Conservation (phyloP, 495 filamentous ascomycete genomes). For the Penicillium psychrofluorescens region DNA sequence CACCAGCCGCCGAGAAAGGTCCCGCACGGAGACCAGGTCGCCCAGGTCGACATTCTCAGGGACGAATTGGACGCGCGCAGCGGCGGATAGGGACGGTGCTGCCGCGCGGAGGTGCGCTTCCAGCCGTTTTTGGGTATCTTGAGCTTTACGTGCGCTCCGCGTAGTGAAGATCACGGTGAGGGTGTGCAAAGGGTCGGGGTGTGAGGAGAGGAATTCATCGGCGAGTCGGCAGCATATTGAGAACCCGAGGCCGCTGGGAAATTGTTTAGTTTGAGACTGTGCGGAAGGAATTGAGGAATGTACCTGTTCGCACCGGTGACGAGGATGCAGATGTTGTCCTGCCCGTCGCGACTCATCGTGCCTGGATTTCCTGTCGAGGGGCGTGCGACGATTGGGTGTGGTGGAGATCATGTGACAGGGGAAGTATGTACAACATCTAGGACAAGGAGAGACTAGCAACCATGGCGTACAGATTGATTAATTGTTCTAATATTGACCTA, state of each 20-base stretch:
- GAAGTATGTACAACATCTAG: too few relatives aligned
- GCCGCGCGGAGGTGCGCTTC: slow-evolving; percentile 29
- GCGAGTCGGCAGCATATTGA: slow-evolving; percentile 80
- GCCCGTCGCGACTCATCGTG: not conserved
- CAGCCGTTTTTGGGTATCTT: slow-evolving; percentile 32
- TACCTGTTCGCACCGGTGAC: slow-evolving; percentile 50
- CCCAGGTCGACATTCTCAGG: slow-evolving; percentile 50
- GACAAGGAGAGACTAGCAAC: too few relatives aligned
- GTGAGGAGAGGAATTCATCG: slow-evolving; percentile 75
- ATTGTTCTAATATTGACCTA: too few relatives aligned
- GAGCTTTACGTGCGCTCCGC: slow-evolving; percentile 37
- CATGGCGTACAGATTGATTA: too few relatives aligned
- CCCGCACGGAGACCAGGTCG: slow-evolving; percentile 46
- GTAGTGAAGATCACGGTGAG: slow-evolving; percentile 49
- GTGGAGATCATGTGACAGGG: too few relatives aligned
- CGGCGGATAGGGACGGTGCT: slow-evolving; percentile 9
- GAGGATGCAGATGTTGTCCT: slow-evolving; percentile 27
- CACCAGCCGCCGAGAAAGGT: slow-evolving; percentile 40
- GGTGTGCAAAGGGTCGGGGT: slow-evolving; percentile 47
- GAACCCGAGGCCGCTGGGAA: slow-evolving; percentile 76
- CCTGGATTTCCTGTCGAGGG: too few relatives aligned
- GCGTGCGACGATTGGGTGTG: too few relatives aligned
- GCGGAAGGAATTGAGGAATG: not conserved
- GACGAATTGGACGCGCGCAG: slow-evolving; percentile 36
- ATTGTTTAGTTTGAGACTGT: not conserved